phyloP scores from a whole-genome alignment of 768 basidiomycete species.

The Clavulina sp. region DNA sequence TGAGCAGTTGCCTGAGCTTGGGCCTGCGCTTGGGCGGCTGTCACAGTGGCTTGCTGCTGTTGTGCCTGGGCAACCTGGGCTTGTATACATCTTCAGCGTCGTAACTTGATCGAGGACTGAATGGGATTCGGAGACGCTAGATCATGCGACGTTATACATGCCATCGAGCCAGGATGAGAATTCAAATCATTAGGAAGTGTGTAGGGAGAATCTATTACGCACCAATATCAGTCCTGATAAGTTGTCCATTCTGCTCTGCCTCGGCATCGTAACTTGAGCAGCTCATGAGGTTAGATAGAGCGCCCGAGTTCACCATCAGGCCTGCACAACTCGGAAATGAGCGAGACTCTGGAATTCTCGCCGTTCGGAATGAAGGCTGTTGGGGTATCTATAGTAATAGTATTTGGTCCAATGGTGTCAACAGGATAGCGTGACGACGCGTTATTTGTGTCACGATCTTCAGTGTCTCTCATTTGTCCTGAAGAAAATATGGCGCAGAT shows the following conservation, averaged over 20 bases:
- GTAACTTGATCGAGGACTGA: neutral
- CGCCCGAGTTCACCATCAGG: conserved; percentile 33
- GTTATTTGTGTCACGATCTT: too few relatives aligned
- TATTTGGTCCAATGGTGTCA: neutral
- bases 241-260: conserved; percentile 64
- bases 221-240: conserved; percentile 63
- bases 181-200: neutral
- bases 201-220: neutral
- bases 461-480: too few relatives aligned
- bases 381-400: neutral
- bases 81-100: neutral
- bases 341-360: neutral
- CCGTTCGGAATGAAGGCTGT: neutral
- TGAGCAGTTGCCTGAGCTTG: too few relatives aligned
- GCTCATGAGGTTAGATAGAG: conserved; percentile 61
- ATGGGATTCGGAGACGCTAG: neutral
- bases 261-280: conserved; percentile 50
- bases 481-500: too few relatives aligned
- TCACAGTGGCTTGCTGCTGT: too few relatives aligned
- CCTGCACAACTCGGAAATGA: neutral
- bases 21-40: too few relatives aligned
- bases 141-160: neutral
- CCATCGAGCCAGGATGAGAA: neutral
- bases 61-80: too few relatives aligned
- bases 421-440: too few relatives aligned